Base-by-base conservation (phyloP, 2,329 filamentous ascomycete genomes). In the Fusarium irregulare region DNA sequence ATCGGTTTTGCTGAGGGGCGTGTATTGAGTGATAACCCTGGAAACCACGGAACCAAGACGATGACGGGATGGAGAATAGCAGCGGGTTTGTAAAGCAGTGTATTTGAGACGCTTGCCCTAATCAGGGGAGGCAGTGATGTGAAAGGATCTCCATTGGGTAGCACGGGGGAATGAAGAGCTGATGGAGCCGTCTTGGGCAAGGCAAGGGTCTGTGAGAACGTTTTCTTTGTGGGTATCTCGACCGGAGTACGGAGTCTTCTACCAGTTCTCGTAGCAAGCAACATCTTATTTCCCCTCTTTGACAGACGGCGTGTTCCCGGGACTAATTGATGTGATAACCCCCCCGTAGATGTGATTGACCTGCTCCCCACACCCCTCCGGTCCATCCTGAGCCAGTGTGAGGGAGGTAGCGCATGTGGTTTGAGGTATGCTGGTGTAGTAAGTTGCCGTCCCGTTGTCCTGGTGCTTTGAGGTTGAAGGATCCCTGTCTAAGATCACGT, bases 81-180 rank as follows among this genome's bases (percentile, higher is more conserved):
- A 66, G 60, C 55, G 59, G 66, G 30, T 59, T 73, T 47, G 58
- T 51, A 71, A 54, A 57, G 46, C 50, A 71, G 60, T 76, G 65
- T 73, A 71, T 70, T 70, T 60, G 46, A 71, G 70, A 68, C 73
- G 77, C 78, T 76, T 79, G 71, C 71, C 77, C 78, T 71, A 71
- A 76, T 78, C 68, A 72, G 75, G 75, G 77, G 74, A 66, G 64
- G 70, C 56, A 76, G 73, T 66, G 46, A 70, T 46, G 54, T 63
- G 64, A 66, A 72, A 65, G 66, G 66, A 74, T 74, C 78, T 79
- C 71, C 68, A 76, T 80, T 68, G 57, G 76, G 75, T 69, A 75
- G 75, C 58, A 62, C 63, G 68, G 51, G 67, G 63, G 62, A 64
- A 46, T 50, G 53, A 51, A 55, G 50, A 58, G 51, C 57, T 69